Base-by-base conservation (phyloP, 208 protist genomes). In the Acanthamoeba lenticulata region DNA sequence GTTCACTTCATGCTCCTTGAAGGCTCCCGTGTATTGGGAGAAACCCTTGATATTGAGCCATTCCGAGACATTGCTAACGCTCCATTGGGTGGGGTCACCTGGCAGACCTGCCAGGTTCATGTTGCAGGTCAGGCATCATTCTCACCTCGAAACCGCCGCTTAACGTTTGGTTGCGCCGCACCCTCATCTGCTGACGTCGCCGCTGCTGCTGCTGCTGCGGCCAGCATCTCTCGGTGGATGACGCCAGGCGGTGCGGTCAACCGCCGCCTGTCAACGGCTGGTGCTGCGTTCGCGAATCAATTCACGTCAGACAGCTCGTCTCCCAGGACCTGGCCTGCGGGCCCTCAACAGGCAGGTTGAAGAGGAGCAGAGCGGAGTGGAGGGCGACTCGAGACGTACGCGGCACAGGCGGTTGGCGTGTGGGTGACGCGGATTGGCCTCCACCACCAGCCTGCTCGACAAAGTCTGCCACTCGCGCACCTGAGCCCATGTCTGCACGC, bases 11-110 rank as follows among this genome's bases (percentile, higher is more conserved):
- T 21, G 74, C 3, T 11, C 74, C 74, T 85, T 85, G 74, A 85
- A 85, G 3, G 74, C 55, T 2, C 27, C 17, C 24, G 74, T 42
- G n/a, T 85, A 85, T 19, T 85, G 74, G n/a, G 74, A 32, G 44
- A 85, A 85, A 21, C 74, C 74, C 74, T 85, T 85, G 42, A 85
- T 38, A 29, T 36, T 55, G 19, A 85, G 74, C 74, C 74, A 85
- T 21, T 85, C 74, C 42, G n/a, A 21, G 3, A 85, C 74, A 27
- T 85, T 42, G 1, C 11, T 21, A 2, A 85, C 74, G 21, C 29
- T 38, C 74, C 74, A 85, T 19, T 55, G 45, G 7, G 29, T 21
- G 13, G 74, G 74, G 19, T 85, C 74, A 44, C 34, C 67, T 5
- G 67, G 67, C 29, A 77, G 36, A 7, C 24, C 34, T 77, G 62